Conservation (phyloP, 306 rosid genomes). For the Hippophae tibetana region DNA sequence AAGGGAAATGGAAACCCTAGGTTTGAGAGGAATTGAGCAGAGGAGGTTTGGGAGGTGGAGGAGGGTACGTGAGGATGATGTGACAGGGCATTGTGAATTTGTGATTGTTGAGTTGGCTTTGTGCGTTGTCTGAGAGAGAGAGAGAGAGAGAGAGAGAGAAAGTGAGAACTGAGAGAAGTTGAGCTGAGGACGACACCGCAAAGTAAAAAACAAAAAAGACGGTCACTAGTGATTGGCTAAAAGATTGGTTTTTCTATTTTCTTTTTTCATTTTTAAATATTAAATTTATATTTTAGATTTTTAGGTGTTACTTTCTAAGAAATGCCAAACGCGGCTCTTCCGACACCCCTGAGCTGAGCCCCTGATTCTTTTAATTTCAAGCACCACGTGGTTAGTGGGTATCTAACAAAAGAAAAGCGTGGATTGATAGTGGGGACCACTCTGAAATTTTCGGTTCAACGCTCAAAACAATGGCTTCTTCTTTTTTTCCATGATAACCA, state of each 20-base stretch:
- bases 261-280: neutral
- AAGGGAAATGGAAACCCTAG: conserved; percentile 39
- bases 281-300: neutral
- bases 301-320: neutral
- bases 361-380: conserved; percentile 30
- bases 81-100: conserved; percentile 25
- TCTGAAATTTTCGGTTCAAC: conserved; percentile 25
- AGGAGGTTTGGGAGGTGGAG: conserved; percentile 39
- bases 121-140: conserved; percentile 3
- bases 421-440: conserved; percentile 40
- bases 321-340: conserved; percentile 41
- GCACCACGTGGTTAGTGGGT: conserved; percentile 78
- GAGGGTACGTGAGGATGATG: conserved; percentile 36
- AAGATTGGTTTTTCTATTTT: conserved; percentile 8
- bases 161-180: neutral
- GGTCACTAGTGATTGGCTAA: conserved; percentile 35
- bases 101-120: conserved; percentile 26
- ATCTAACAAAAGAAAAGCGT: conserved; percentile 24
- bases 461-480: conserved; percentile 19
- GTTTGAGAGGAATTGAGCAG: conserved; percentile 14
- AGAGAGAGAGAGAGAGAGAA: neutral
- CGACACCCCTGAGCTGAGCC: conserved; percentile 1
- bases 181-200: neutral
- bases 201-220: conserved; percentile 1
- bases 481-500: neutral